A percentile compares a stretch with the other conserved stretches of the same genome.
Evolutionary conservation across 805 yeast genomes (phyloP).

Genomic region (Barnettozyma siamensis): DNA sequence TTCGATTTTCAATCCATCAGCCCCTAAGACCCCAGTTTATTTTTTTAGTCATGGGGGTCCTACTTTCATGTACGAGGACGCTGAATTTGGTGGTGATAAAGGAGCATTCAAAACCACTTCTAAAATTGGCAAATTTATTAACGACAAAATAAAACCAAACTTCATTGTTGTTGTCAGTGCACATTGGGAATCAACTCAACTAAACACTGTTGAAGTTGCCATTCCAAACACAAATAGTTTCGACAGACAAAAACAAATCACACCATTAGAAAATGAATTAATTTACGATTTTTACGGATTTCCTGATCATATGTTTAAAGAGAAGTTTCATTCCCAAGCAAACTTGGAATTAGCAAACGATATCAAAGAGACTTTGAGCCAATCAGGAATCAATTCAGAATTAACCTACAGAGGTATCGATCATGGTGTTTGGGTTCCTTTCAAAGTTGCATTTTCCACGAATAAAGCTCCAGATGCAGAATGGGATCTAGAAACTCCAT

Average conservation of each 20-base stretch:
- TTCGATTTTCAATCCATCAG: slow-evolving; percentile 13
- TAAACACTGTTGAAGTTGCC: slow-evolving; percentile 42
- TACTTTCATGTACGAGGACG: slow-evolving; percentile 57
- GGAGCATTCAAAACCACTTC: slow-evolving; percentile 56
- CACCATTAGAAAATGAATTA: slow-evolving; percentile 42
- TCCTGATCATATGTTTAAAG: slow-evolving; percentile 57
- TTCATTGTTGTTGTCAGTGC: slow-evolving; percentile 66
- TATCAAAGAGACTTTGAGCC: slow-evolving; percentile 36
- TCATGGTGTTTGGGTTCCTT: slow-evolving; percentile 82
- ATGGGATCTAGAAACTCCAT: slow-evolving; percentile 31
- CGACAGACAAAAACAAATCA: slow-evolving; percentile 1
- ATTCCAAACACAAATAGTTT: slow-evolving; percentile 29
- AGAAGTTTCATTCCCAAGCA: slow-evolving; percentile 50
- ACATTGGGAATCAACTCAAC: slow-evolving; percentile 59
- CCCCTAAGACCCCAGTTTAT: slow-evolving; percentile 44
- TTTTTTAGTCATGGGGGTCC: slow-evolving; percentile 87
- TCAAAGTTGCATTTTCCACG: slow-evolving; percentile 59
- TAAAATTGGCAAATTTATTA: slow-evolving; percentile 47
- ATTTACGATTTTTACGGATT: slow-evolving; percentile 76
- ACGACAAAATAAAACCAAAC: slow-evolving; percentile 49
- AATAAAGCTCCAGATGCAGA: slow-evolving; percentile 20
- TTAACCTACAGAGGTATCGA: slow-evolving; percentile 62
- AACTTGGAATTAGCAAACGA: slow-evolving; percentile 38
- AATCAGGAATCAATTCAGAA: slow-evolving; percentile 39
- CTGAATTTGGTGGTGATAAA: slow-evolving; percentile 40